These are phyloP conservation scores for Paraglomus occultum DNA, from an alignment of 192 early-diverging fungal genomes.

Conservation along the genomic window DNA sequence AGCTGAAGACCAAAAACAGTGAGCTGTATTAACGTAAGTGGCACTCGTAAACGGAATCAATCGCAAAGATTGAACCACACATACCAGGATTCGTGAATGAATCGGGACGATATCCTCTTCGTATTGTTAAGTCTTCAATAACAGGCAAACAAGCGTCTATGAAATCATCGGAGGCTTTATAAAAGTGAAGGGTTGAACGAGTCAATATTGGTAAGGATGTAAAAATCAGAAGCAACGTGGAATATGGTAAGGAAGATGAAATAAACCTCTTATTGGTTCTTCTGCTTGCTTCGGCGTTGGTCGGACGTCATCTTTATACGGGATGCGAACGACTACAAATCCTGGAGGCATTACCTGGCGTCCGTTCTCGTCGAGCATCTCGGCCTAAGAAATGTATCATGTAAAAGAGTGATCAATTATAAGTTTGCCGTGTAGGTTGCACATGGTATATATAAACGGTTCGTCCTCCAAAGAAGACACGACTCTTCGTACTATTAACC, in stretches of 20 bases:
- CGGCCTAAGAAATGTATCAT: constrained; percentile 35
- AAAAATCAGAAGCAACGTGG: not conserved
- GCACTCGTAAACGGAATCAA: not conserved
- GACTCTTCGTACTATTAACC: not conserved
- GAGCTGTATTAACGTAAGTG: not conserved
- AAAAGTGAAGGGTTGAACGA: not conserved
- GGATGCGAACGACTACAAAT: constrained; percentile 63
- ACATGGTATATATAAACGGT: not conserved
- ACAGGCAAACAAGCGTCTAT: constrained; percentile 36
- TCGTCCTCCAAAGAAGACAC: not conserved
- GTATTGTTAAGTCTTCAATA: constrained; percentile 40
- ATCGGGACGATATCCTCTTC: constrained; percentile 40
- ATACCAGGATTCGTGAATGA: constrained; percentile 45
- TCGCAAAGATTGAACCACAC: not conserved
- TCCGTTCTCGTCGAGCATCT: constrained; percentile 46
- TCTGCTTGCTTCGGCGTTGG: constrained; percentile 35
- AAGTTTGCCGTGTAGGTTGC: not conserved
- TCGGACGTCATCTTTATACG: constrained; percentile 78
- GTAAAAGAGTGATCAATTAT: not conserved
- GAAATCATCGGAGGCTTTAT: constrained; percentile 36
- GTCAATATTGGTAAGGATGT: not conserved
- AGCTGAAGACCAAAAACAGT: constrained; percentile 25
- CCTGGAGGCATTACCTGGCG: constrained; percentile 57
- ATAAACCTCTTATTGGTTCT: constrained; percentile 24
- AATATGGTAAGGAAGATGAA: not conserved